A percentile compares a stretch with the other conserved stretches of the same genome.
phyloP scores from a whole-genome alignment of 192 early-diverging fungal genomes.

The Entomortierella beljakovae region DNA sequence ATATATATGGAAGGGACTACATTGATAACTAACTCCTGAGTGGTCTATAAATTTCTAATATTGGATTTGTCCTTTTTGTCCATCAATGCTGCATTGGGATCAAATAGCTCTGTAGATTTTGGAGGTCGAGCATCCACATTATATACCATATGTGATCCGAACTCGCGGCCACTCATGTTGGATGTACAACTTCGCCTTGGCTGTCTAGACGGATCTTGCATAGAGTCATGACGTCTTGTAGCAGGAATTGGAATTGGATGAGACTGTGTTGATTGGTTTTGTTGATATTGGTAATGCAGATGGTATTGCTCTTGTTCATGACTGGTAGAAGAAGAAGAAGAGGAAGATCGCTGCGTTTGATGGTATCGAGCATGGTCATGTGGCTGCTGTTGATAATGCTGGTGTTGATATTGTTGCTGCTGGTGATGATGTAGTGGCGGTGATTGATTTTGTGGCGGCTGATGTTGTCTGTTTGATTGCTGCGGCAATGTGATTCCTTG shows the following conservation, averaged over 20 bases:
- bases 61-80: too few relatives aligned
- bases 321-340: not conserved
- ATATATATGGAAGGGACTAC: too few relatives aligned
- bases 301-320: not conserved
- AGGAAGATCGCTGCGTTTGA: not conserved
- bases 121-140: slow-evolving; percentile 46
- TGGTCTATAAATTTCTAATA: too few relatives aligned
- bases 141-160: slow-evolving; percentile 4
- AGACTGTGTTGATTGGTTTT: not conserved
- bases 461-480: slow-evolving; percentile 11
- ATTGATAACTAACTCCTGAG: too few relatives aligned
- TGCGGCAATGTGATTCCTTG: slow-evolving; percentile 17
- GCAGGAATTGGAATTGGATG: not conserved
- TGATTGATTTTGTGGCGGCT: slow-evolving; percentile 14
- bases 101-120: slow-evolving; percentile 37
- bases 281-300: not conserved
- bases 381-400: slow-evolving; percentile 2
- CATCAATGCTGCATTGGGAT: slow-evolving; percentile 46
- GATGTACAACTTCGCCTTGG: not conserved
- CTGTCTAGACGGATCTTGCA: not conserved
- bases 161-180: not conserved
- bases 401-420: not conserved
- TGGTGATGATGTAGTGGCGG: not conserved
- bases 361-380: slow-evolving; percentile 4
- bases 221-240: not conserved